Percentiles rank a stretch among this genome's conserved stretches.
Evolutionary conservation across 2,329 filamentous ascomycete species (phyloP).

Genomic region (Colletotrichum australisinense): DNA sequence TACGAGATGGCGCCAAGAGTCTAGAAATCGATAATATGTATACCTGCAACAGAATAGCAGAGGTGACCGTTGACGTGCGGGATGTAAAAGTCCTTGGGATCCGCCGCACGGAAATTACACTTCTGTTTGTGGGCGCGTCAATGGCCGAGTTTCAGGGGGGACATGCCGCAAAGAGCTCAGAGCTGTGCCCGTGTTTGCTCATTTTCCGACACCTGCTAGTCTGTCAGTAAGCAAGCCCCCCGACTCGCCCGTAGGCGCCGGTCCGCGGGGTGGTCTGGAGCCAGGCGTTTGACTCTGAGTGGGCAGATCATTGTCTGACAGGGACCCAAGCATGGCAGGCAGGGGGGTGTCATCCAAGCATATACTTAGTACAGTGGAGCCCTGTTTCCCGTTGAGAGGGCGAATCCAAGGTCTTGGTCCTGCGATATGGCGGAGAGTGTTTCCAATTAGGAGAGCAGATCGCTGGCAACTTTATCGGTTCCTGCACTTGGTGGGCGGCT

Average conservation of each 20-base stretch:
- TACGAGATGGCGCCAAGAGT: not conserved
- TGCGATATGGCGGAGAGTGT: constrained; percentile 1
- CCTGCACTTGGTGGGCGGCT: not conserved
- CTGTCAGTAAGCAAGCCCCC: too few species aligned
- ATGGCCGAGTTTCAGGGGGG: not conserved
- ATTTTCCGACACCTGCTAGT: not conserved
- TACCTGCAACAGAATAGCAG: constrained; percentile 1
- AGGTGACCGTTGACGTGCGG: not conserved
- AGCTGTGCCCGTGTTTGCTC: not conserved
- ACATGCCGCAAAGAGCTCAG: not conserved
- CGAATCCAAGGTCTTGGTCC: constrained; percentile 13
- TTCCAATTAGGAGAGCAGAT: not conserved
- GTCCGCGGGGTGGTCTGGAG: not conserved
- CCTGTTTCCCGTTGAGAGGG: constrained; percentile 29
- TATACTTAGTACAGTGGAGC: constrained; percentile 22
- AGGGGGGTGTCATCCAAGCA: constrained; percentile 15
- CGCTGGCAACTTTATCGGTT: not conserved
- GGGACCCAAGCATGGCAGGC: not conserved
- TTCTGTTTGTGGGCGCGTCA: not conserved
- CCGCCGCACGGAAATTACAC: constrained; percentile 22
- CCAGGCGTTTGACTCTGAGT: not conserved
- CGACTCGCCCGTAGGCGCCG: not conserved
- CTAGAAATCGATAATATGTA: not conserved
- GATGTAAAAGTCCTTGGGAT: constrained; percentile 21
- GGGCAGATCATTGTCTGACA: not conserved